Evolutionary conservation across 164 flowering plant species (phyloP), one percentile per base, ranked within the genome.

Genomic region (Echeveria elegans): DNA sequence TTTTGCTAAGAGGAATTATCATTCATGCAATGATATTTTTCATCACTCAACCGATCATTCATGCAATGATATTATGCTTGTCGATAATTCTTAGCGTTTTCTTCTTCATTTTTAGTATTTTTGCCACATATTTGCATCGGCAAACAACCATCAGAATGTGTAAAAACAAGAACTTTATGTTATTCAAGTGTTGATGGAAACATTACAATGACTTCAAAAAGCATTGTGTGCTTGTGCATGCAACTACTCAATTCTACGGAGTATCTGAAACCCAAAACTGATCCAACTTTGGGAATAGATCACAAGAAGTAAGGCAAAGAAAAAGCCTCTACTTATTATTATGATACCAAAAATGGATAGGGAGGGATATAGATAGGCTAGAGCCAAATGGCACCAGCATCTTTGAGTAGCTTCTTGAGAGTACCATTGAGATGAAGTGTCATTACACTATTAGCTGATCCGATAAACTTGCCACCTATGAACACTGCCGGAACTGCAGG

Each of bases 361-460:
- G 23, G 4, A n/a, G 26, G 23, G 4, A 21, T 9, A 50, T n/a
- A 21, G 56, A 53, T 47, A n/a, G 19, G 14, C 64, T 65, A 76
- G 43, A 85, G 83, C 87, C 89, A 85, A 0, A 85, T 12, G 26
- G 85, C 85, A 19, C 85, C 85, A 4, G 82, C 89, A 5, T 77
- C 78, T 69, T 68, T 83, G 56, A 85, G 85, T 76, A 82, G 64
- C 61, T 77, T 82, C 45, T 80, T 77, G 19, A 82, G 71, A 7
- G 78, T 68, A 14, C 85, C 85, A 53, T 76, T 74, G 69, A 85
- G 83, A 12, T 85, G 87, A 48, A 79, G 86, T 1, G 86, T 75
- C 81, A 82, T 85, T 69, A 82, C 72, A 0, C 72, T 67, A 34
- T 78, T 78, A 28, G 86, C 72, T 0, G 82, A 70, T 38, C 85